Evolutionary conservation across 257 asterid species (phyloP), one percentile per base, ranked within the genome.

Genomic region (Coffea eugenioides): DNA sequence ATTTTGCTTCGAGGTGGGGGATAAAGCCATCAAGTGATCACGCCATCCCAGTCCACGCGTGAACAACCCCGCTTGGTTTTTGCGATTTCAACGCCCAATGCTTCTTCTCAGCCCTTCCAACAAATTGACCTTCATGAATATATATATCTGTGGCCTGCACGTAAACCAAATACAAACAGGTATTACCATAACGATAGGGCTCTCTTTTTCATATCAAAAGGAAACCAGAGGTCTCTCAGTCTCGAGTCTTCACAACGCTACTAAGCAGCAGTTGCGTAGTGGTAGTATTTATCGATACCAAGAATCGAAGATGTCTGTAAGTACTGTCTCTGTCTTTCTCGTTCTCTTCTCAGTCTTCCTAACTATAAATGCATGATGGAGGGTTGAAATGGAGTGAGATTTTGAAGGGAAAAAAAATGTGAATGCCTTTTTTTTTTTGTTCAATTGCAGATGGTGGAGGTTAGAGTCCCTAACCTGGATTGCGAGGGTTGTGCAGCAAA

Each of bases 391-490:
- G 34, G 14, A 51, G 12, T 51, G 15, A 12, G 15, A 18, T 74
- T 16, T 51, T 57, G 2, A 8, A 31, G 34, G 34, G 41, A 18
- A 41, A 41, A 48, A 34, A 56, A 16, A 13, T 8, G 3, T 48
- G 83, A 82, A 2, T 34, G 74, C 34, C 10, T 45, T 61, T 81
- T 73, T 0, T 34, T 80, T 31, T 16, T 45, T 8, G 76, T 73
- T 0, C 2, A 52, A 57, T 64, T 56, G 82, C 65, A 91, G 93
- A 88, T 88, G 93, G 88, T 92, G 72, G 97, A 91, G 73, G 88
- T 92, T 43, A 88, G 96, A 85, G 97, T 92, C 84, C 97, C 97
- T 25, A 92, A 92, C 81, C 82, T 92, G 90, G 97, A 92, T 61
- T 92, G 97, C 68, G 93, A 91, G 68, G 97, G 97, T 49, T 92